These are phyloP conservation scores for Discostella pseudostelligera DNA, from an alignment of 108 stramenopile genomes.

Conservation along the genomic window DNA sequence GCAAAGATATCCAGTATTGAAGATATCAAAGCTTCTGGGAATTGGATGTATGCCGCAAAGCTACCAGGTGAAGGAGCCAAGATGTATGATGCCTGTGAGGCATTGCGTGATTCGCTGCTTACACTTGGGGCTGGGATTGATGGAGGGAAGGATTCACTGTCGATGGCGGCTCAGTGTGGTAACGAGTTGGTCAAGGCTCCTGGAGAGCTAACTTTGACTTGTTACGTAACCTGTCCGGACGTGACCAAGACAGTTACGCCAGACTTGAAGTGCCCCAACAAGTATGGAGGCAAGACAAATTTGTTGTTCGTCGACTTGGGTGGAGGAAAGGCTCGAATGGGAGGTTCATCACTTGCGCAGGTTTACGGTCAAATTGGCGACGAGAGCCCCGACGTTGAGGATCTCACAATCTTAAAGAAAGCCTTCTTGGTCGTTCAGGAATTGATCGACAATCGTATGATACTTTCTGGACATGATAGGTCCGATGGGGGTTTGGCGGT, in stretches of 20 bases:
- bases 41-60: slow-evolving; percentile 99
- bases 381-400: slow-evolving; percentile 90
- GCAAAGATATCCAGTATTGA: slow-evolving; percentile 90
- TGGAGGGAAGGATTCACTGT: slow-evolving; percentile 99
- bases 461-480: slow-evolving; percentile 95
- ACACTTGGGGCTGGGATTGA: slow-evolving; percentile 94
- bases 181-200: slow-evolving; percentile 96
- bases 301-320: slow-evolving; percentile 91
- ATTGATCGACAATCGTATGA: slow-evolving; percentile 71
- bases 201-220: slow-evolving; percentile 94
- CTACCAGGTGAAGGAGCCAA: slow-evolving; percentile 96
- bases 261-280: slow-evolving; percentile 85
- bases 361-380: slow-evolving; percentile 93
- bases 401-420: slow-evolving; percentile 77
- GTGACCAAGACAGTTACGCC: slow-evolving; percentile 95
- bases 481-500: slow-evolving; percentile 95
- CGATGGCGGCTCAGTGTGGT: slow-evolving; percentile 97
- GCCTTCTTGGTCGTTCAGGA: slow-evolving; percentile 91
- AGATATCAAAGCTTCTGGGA: slow-evolving; percentile 95
- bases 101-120: slow-evolving; percentile 87
- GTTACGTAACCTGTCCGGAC: slow-evolving; percentile 94
- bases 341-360: slow-evolving; percentile 95
- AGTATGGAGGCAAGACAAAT: slow-evolving; percentile 49
- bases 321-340: slow-evolving; percentile 82
- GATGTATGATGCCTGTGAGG: slow-evolving; percentile 98